Conservation (phyloP, 768 basidiomycete species). For the Panus rudis region DNA sequence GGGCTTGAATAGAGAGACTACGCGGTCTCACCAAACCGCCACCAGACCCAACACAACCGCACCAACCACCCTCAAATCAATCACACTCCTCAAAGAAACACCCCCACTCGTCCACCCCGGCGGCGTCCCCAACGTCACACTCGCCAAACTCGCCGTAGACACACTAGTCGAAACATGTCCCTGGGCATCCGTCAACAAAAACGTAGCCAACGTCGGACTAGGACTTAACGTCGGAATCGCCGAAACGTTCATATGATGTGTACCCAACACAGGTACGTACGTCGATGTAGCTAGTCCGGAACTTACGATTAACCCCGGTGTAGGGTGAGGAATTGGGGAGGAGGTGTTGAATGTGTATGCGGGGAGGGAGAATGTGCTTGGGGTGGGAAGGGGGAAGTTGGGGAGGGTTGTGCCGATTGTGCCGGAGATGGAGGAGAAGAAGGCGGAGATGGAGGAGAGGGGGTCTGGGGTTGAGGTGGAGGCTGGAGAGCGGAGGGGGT, state of each 20-base stretch:
- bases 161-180: conserved; percentile 50
- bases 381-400: conserved; percentile 62
- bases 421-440: conserved; percentile 55
- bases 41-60: conserved; percentile 1
- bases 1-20: too few species aligned
- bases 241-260: conserved; percentile 36
- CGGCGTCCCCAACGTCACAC: conserved; percentile 55
- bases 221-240: conserved; percentile 53
- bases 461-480: conserved; percentile 35
- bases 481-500: conserved; percentile 49
- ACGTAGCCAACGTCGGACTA: conserved; percentile 43
- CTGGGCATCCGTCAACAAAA: conserved; percentile 47
- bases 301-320: conserved; percentile 48
- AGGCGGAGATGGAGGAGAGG: conserved; percentile 36
- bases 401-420: conserved; percentile 65
- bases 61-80: background rate
- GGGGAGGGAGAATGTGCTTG: conserved; percentile 49
- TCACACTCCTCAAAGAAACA: background rate
- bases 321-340: conserved; percentile 40
- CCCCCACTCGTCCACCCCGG: conserved; percentile 42
- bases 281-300: conserved; percentile 68
- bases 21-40: too few species aligned
- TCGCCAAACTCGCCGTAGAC: conserved; percentile 37
- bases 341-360: conserved; percentile 67
- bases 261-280: conserved; percentile 52